These are phyloP conservation scores for Thamnidium elegans DNA, from an alignment of 192 early-diverging fungal genomes.

Conservation along the genomic window DNA sequence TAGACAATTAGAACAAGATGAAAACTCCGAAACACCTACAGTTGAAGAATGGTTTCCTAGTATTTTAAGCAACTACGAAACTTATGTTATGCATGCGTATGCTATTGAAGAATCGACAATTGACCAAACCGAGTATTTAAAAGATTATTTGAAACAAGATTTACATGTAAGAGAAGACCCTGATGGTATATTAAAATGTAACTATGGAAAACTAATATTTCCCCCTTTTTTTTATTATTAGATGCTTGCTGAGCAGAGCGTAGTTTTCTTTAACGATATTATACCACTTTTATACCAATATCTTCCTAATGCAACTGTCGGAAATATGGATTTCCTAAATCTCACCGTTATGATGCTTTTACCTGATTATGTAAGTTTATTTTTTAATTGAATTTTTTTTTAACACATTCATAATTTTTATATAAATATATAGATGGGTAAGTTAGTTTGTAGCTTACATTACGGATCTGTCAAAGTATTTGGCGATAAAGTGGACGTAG, in stretches of 20 bases:
- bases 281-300: conserved; percentile 14
- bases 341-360: conserved; percentile 15
- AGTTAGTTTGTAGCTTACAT: conserved; percentile 9
- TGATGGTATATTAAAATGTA: neutral
- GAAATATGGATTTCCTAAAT: conserved; percentile 6
- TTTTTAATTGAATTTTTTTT: neutral
- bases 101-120: neutral
- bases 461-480: conserved; percentile 13
- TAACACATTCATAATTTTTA: too few species aligned
- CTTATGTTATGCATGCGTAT: conserved; percentile 10
- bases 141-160: conserved; percentile 13
- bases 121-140: neutral
- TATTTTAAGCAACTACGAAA: conserved; percentile 4
- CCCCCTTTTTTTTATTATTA: neutral
- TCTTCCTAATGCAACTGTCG: neutral
- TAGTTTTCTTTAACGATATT: conserved; percentile 9
- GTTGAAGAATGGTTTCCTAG: neutral
- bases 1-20: neutral
- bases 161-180: neutral
- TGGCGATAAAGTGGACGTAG: conserved; percentile 11
- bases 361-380: conserved; percentile 23
- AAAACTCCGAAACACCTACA: neutral
- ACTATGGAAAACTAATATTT: neutral
- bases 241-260: conserved; percentile 18
- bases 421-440: neutral